A percentile compares a stretch with the other conserved stretches of the same genome.
phyloP scores from a whole-genome alignment of 2,329 filamentous ascomycete genomes.

The Colletotrichum eremochloae region DNA sequence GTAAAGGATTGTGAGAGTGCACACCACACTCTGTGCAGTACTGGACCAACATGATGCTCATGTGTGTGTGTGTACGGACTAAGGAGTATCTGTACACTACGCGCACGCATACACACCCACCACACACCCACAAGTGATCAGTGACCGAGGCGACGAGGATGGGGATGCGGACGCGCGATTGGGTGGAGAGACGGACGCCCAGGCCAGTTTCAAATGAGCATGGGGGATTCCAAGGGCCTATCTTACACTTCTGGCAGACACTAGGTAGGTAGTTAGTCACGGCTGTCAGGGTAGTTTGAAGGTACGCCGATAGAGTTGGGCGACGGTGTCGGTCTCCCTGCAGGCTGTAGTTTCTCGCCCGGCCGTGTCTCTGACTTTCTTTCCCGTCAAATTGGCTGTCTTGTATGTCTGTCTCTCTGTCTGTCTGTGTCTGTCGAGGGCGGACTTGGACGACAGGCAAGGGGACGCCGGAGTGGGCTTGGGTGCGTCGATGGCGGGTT shows the following conservation, averaged over 20 bases:
- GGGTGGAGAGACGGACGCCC: constrained; percentile 5
- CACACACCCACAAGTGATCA: too few relatives aligned
- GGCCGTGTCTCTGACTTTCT: constrained; percentile 3
- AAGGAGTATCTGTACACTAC: too few relatives aligned
- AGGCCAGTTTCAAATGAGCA: constrained; percentile 37
- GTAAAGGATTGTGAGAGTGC: too few relatives aligned
- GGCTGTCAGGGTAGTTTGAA: not conserved
- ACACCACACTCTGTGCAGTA: too few relatives aligned
- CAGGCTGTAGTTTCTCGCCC: not conserved
- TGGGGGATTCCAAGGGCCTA: constrained; percentile 3
- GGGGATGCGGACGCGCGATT: not conserved
- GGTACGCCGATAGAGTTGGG: not conserved
- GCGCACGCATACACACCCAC: too few relatives aligned
- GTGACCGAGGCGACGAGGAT: not conserved
- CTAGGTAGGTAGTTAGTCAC: too few relatives aligned
- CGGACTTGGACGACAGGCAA: not conserved
- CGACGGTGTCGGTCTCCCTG: not conserved
- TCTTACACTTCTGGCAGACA: not conserved
- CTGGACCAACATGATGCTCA: too few relatives aligned
- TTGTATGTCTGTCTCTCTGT: too few relatives aligned
- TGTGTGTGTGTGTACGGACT: too few relatives aligned
- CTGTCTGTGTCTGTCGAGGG: not conserved
- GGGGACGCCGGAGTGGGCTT: not conserved
- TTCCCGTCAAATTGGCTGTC: not conserved
- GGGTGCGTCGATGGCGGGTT: not conserved